These are phyloP conservation scores for Pythium periplocum DNA, from an alignment of 352 stramenopile genomes.

Conservation along the genomic window DNA sequence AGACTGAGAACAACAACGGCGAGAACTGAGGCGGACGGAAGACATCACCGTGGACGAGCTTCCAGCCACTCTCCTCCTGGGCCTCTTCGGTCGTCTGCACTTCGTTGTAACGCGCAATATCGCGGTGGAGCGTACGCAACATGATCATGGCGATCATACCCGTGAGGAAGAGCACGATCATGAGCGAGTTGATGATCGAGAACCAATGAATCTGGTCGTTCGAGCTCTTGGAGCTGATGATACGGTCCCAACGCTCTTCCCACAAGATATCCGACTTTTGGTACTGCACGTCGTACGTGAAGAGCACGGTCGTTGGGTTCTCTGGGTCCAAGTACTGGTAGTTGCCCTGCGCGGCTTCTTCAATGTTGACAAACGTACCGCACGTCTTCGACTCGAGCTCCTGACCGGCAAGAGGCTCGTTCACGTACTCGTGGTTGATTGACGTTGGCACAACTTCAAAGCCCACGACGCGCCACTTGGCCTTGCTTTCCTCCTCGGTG, in stretches of 20 bases:
- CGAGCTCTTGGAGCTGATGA: conserved; percentile 93
- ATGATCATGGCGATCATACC: conserved; percentile 99
- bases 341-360: conserved; percentile 73
- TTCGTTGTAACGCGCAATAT: conserved; percentile 97
- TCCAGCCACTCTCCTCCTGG: conserved; percentile 95
- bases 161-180: conserved; percentile 99
- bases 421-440: conserved; percentile 90
- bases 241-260: conserved; percentile 99
- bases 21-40: conserved; percentile 94
- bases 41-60: conserved; percentile 97
- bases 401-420: conserved; percentile 71
- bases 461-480: conserved; percentile 90
- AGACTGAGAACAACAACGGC: conserved; percentile 93
- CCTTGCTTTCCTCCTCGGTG: conserved; percentile 39
- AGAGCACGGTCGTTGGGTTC: conserved; percentile 89
- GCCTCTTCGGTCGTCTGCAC: conserved; percentile 92
- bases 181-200: conserved; percentile 99
- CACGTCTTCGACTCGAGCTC: conserved; percentile 81
- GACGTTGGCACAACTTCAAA: conserved; percentile 96
- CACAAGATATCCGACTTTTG: conserved; percentile 93
- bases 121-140: conserved; percentile 97
- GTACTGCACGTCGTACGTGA: conserved; percentile 99
- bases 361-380: conserved; percentile 87
- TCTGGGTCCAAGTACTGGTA: conserved; percentile 78
- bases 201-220: conserved; percentile 99